These are phyloP conservation scores for Begonia fuchsioides DNA, from an alignment of 306 rosid species.

Conservation along the genomic window DNA sequence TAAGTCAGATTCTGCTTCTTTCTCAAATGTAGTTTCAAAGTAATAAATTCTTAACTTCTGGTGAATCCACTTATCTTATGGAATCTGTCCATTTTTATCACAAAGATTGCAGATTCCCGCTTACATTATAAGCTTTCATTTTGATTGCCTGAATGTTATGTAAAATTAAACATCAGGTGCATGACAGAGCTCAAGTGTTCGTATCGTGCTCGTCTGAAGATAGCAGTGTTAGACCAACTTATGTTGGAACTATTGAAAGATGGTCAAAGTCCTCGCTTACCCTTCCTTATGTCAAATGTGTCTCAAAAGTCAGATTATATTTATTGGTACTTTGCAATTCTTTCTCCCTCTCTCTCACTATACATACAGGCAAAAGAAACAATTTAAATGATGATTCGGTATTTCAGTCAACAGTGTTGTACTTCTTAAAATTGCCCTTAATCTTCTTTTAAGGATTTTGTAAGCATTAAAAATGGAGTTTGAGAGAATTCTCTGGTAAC, in stretches of 20 bases:
- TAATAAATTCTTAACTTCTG: too few relatives aligned
- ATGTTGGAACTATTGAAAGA: constrained; percentile 69
- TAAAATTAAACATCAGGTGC: constrained; percentile 36
- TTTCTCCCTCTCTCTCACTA: constrained; percentile 2
- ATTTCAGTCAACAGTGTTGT: not conserved
- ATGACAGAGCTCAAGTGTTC: constrained; percentile 93
- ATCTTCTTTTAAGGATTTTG: too few relatives aligned
- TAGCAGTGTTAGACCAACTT: constrained; percentile 32
- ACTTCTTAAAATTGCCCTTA: too few relatives aligned
- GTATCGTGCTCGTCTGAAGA: constrained; percentile 42
- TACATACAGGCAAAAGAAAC: not conserved
- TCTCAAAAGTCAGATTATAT: constrained; percentile 37
- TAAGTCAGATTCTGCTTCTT: not conserved
- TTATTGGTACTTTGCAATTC: constrained; percentile 38
- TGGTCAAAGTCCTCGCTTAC: constrained; percentile 39
- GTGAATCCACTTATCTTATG: too few relatives aligned
- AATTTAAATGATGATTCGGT: too few relatives aligned
- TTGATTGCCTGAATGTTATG: not conserved
- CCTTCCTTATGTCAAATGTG: constrained; percentile 49
- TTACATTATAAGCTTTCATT: too few relatives aligned
- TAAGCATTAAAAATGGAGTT: too few relatives aligned
- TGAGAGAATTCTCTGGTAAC: too few relatives aligned
- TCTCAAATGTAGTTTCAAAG: not conserved
- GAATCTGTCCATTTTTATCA: too few relatives aligned
- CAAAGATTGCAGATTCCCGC: too few relatives aligned